phyloP scores from a whole-genome alignment of 345 rosid genomes.

The Brassica incana region DNA sequence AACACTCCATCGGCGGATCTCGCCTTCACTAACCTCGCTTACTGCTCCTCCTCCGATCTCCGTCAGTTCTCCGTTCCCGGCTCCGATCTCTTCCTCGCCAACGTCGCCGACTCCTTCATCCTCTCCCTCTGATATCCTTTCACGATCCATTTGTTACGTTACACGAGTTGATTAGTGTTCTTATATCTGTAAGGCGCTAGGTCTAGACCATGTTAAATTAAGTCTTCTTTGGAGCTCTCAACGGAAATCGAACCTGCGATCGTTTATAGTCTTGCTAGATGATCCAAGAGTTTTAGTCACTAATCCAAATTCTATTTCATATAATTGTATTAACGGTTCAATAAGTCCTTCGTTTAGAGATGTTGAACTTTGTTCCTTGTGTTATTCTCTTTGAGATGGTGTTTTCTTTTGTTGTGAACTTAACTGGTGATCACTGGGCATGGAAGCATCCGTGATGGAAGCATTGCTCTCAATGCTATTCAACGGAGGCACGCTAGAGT shows the following conservation, averaged over 20 bases:
- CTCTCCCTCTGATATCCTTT: constrained; percentile 86
- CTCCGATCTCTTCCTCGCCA: constrained; percentile 67
- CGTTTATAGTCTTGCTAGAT: too few relatives aligned
- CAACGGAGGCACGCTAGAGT: constrained; percentile 86
- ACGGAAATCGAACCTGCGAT: too few relatives aligned
- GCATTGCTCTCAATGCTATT: constrained; percentile 77
- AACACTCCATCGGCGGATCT: constrained; percentile 80
- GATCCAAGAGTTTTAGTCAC: too few relatives aligned
- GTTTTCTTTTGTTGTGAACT: constrained; percentile 36
- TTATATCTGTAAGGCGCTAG: neutral
- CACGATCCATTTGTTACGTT: neutral
- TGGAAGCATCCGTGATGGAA: constrained; percentile 56
- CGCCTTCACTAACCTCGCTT: constrained; percentile 81
- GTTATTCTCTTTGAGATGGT: neutral
- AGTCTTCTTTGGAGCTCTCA: too few relatives aligned
- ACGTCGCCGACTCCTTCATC: constrained; percentile 55
- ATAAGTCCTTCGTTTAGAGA: neutral
- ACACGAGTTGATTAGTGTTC: neutral
- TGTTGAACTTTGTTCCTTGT: neutral
- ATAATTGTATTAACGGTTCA: neutral
- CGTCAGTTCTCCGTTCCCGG: constrained; percentile 78
- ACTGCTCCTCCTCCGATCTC: constrained; percentile 87
- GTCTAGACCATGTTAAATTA: too few relatives aligned
- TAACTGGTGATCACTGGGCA: constrained; percentile 74
- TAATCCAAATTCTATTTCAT: too few relatives aligned